Base-by-base conservation (phyloP, 129 eudicot genomes). In the Pulicaria dysenterica region DNA sequence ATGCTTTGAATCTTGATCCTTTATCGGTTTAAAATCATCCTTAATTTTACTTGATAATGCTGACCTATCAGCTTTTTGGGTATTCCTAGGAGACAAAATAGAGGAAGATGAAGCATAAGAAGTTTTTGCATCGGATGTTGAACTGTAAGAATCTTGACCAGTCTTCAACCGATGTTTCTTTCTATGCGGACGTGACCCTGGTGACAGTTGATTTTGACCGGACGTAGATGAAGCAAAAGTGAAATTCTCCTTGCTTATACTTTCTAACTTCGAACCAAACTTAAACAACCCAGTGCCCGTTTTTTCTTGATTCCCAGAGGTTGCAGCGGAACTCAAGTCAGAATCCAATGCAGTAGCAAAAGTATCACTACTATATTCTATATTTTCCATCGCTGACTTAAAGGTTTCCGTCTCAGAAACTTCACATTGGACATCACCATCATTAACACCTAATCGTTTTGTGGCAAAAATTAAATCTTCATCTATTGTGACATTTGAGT, bases 161-260 rank as follows among this genome's bases (percentile, higher is more conserved):
- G 80, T 60, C 78, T 88, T 88, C 61, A 58, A 36, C 15, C 85
- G 83, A 60, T 74, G 83, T 81, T 90, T 95, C 94, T 95, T 95
- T 81, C 81, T 95, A 71, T 77, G 77, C 62, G 68, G 76, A 49
- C 85, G 88, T 58, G 83, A 65, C 31, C 86, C 81, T 45, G 86
- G 75, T 8, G 89, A 77, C 34, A 78, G 58, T 76, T 80, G 84
- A 77, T 58, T 68, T 68, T 81, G 83, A 84, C 69, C 48, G 11
- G 86, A 75, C 6, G 89, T 81, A 42, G 99, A 81, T 55, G 99
- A 91, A 74, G 88, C 88, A 90, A 95, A 95, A 1, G 81, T 78
- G 81, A 90, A 95, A 71, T 79, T 77, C 9, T 80, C 80, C 24
- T 58, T 75, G 44, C 81, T 83, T 37, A 62, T 75, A 67, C 85